Base-by-base conservation (phyloP, 2,329 filamentous ascomycete genomes). In the Phaeosphaeria sp. region DNA sequence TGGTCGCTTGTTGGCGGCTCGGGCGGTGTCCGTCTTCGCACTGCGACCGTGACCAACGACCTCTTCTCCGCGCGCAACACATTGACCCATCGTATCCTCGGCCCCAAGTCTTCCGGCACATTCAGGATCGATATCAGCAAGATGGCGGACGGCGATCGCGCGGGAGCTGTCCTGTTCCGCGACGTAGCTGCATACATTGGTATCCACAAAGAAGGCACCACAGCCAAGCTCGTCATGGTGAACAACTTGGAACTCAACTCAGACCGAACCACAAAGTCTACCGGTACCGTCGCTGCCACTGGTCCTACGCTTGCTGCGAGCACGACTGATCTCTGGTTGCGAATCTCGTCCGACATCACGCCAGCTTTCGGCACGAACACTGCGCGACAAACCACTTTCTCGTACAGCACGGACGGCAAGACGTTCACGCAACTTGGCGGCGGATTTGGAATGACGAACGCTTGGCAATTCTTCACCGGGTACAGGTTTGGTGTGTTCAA, bases 111-210 rank as follows among this genome's bases (percentile, higher is more conserved):
- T 9, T 63, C 68, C 0, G 85, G 79, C 0, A 87, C 84, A 0
- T 80, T 87, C 25, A 59, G 78, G 9, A 64, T 88, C 7, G 80
- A 87, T 63, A 79, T 82, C 41, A 77, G 72, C 33, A 72, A 73
- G 43, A 83, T 87, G 80, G 67, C 71, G 0, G 78, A 81, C 50
- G 85, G 85, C 2, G 85, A 87, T 58, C 76, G 80, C 13, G 77
- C 81, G 0, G 85, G 85, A 1, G 75, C 85, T 0, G 80, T 83
- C 0, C 73, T 83, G 4, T 84, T 88, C 72, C 80, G 85, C 0
- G 83, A 87, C 60, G 73, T 77, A 13, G 79, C 78, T 0, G 83
- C 83, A 0, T 87, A 81, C 67, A 83, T 88, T 27, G 84, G 82
- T 1, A 69, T 87, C 10, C 66, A 79, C 56, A 79, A 79, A 48